A percentile compares a stretch with the other conserved stretches of the same genome.
Evolutionary conservation across 805 yeast species (phyloP).

Genomic region (Candida pini): DNA sequence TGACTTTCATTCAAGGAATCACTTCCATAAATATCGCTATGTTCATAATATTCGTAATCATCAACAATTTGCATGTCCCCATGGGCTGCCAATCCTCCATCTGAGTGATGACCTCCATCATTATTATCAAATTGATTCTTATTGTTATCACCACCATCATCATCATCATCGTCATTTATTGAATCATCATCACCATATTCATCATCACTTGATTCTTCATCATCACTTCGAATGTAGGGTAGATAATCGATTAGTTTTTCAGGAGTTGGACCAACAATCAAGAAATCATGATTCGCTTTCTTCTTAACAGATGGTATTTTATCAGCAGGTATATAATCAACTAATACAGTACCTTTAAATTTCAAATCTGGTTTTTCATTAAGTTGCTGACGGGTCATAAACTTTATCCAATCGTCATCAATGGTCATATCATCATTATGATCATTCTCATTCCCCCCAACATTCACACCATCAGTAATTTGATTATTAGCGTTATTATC

Average conservation of each 20-base stretch:
- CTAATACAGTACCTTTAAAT: constrained; percentile 23
- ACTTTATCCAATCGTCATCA: constrained; percentile 31
- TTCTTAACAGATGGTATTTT: constrained; percentile 12
- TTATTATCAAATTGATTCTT: background rate
- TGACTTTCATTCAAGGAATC: no score
- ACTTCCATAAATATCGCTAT: constrained; percentile 9
- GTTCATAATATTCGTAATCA: constrained; percentile 22
- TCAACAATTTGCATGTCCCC: background rate
- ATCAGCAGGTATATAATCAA: constrained; percentile 24
- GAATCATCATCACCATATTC: constrained; percentile 5
- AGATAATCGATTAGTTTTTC: constrained; percentile 24
- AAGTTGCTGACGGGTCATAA: constrained; percentile 24
- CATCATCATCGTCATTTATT: constrained; percentile 1
- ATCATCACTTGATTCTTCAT: constrained; percentile 12
- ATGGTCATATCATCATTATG: constrained; percentile 13
- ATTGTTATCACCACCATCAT: background rate
- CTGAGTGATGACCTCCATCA: background rate
- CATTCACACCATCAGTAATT: background rate
- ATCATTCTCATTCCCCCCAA: constrained; percentile 4
- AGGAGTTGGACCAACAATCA: constrained; percentile 32
- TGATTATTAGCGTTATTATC: no score
- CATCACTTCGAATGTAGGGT: constrained; percentile 27
- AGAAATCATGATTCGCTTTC: constrained; percentile 23
- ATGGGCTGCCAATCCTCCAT: background rate
- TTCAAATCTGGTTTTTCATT: constrained; percentile 20